Conservation (phyloP, 345 rosid species). For the Kandelia obovata region DNA sequence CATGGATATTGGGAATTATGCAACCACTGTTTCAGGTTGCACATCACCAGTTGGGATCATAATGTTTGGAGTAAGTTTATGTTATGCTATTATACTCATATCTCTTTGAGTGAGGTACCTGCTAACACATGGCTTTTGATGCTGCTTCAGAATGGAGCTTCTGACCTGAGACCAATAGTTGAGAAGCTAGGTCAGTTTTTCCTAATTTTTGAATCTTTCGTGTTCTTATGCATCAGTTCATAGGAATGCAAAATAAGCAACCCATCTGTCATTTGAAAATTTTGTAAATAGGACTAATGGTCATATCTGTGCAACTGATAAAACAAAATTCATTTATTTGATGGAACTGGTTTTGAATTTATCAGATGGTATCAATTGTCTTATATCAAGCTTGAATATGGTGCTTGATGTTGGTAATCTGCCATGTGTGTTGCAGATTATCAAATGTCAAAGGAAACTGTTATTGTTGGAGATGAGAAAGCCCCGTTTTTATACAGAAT, state of each 20-base stretch:
- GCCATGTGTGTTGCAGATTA: constrained; percentile 42
- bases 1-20: constrained; percentile 49
- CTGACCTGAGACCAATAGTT: constrained; percentile 42
- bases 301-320: not conserved
- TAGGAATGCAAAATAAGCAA: constrained; percentile 2
- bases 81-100: constrained; percentile 9
- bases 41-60: constrained; percentile 59
- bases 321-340: not conserved
- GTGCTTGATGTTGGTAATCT: constrained; percentile 14
- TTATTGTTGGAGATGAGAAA: constrained; percentile 65
- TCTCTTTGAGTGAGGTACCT: constrained; percentile 10
- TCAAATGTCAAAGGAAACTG: constrained; percentile 64
- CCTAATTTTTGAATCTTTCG: not conserved
- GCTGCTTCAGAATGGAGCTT: constrained; percentile 37
- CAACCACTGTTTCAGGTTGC: constrained; percentile 50
- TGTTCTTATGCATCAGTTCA: not conserved
- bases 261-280: not conserved
- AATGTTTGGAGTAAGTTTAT: constrained; percentile 61
- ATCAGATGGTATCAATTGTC: not conserved
- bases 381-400: constrained; percentile 9
- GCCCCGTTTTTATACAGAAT: constrained; percentile 41
- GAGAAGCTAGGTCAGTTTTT: constrained; percentile 61
- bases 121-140: constrained; percentile 10
- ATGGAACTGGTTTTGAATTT: constrained; percentile 1
- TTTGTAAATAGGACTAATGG: not conserved